These are phyloP conservation scores for Samsoniella hepiali DNA, from an alignment of 2,329 filamentous ascomycete genomes.

Conservation along the genomic window DNA sequence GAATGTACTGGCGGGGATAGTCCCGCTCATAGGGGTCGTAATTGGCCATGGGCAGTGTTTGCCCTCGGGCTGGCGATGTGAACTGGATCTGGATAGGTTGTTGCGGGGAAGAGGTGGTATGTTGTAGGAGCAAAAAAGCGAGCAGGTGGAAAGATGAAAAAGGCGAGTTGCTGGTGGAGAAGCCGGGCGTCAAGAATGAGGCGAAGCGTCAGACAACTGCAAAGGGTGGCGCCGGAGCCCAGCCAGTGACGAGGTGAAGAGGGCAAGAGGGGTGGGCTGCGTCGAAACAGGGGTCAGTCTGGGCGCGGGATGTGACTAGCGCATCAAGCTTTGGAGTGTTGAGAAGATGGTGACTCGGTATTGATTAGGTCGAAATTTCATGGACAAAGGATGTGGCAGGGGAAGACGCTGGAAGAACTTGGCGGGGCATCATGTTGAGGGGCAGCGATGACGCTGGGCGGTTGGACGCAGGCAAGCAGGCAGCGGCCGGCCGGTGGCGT, in stretches of 20 bases:
- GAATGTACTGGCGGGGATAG: constrained; percentile 49
- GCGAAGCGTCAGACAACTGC: constrained; percentile 17
- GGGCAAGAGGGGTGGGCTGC: constrained; percentile 5
- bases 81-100: background rate
- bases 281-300: background rate
- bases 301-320: background rate
- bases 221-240: constrained; percentile 8
- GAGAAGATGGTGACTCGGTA: background rate
- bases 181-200: constrained; percentile 10
- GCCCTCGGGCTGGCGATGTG: background rate
- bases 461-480: background rate
- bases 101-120: constrained; percentile 19
- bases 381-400: background rate
- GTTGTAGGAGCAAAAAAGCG: background rate
- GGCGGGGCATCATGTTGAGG: constrained; percentile 11
- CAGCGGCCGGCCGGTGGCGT: constrained; percentile 5
- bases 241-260: constrained; percentile 11
- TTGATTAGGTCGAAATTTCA: constrained; percentile 1
- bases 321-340: background rate
- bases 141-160: constrained; percentile 10
- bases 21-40: constrained; percentile 57
- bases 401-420: constrained; percentile 3
- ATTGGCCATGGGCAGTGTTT: constrained; percentile 35
- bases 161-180: constrained; percentile 11
- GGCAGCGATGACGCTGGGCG: background rate